Percentiles rank a stretch among this genome's conserved stretches.
phyloP scores from a whole-genome alignment of 352 stramenopile genomes.

The Pythium chondricola region DNA sequence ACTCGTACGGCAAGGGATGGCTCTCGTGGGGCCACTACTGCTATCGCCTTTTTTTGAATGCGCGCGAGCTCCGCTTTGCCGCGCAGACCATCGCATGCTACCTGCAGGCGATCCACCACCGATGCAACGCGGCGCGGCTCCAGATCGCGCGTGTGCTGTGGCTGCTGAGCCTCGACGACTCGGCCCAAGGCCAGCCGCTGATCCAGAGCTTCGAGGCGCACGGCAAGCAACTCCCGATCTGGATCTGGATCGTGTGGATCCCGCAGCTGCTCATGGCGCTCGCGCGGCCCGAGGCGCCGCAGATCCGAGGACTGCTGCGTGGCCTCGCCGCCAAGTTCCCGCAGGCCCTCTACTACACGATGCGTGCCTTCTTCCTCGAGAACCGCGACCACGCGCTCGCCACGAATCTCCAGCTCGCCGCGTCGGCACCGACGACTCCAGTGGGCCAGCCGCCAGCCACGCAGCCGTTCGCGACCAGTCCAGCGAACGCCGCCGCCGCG shows the following conservation, averaged over 20 bases:
- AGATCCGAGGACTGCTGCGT: conserved; percentile 79
- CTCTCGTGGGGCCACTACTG: conserved; percentile 93
- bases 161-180: conserved; percentile 88
- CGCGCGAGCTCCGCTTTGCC: conserved; percentile 55
- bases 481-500: too few relatives aligned
- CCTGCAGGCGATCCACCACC: conserved; percentile 90
- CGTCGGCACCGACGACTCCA: conserved; percentile 14
- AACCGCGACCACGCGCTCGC: conserved; percentile 90
- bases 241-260: conserved; percentile 99
- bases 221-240: conserved; percentile 93
- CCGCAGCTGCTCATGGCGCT: conserved; percentile 95
- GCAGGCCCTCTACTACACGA: conserved; percentile 97
- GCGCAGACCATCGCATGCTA: conserved; percentile 92
- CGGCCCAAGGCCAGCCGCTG: conserved; percentile 40
- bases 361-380: conserved; percentile 97
- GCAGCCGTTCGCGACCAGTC: conserved; percentile 37
- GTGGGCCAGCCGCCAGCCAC: too few relatives aligned
- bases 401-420: conserved; percentile 19
- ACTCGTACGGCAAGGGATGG: conserved; percentile 92
- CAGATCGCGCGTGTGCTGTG: conserved; percentile 90
- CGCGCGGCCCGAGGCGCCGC: conserved; percentile 83
- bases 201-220: conserved; percentile 91
- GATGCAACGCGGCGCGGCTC: conserved; percentile 80
- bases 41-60: conserved; percentile 68
- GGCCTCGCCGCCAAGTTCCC: conserved; percentile 92